Percentiles rank a stretch among this genome's conserved stretches.
Evolutionary conservation across 2,329 filamentous ascomycete genomes (phyloP).

Genomic region (Colletotrichum sp.): DNA sequence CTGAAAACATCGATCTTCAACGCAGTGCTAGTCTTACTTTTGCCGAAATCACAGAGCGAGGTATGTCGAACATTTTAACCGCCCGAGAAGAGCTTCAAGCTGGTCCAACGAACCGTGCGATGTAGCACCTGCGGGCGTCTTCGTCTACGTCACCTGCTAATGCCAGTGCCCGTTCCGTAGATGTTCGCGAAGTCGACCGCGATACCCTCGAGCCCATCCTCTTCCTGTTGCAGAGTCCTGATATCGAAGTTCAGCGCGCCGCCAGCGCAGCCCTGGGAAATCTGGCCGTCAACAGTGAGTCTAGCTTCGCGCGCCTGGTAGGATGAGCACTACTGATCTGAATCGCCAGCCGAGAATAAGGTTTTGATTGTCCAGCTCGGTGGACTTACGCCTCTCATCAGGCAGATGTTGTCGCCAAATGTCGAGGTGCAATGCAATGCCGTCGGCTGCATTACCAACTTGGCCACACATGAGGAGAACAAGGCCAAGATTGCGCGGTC

Average conservation of each 20-base stretch:
- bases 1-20: conserved; percentile 97
- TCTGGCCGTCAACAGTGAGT: conserved; percentile 92
- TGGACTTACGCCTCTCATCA: conserved; percentile 88
- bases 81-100: background rate
- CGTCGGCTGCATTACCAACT: conserved; percentile 97
- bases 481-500: conserved; percentile 98
- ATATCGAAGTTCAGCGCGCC: conserved; percentile 96
- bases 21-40: conserved; percentile 97
- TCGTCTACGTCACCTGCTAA: background rate
- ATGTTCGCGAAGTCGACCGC: conserved; percentile 94
- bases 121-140: background rate
- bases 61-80: conserved; percentile 54
- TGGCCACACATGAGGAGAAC: conserved; percentile 98
- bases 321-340: background rate
- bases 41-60: conserved; percentile 97
- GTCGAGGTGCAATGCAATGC: conserved; percentile 99
- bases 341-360: conserved; percentile 87
- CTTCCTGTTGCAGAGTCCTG: conserved; percentile 90
- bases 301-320: background rate
- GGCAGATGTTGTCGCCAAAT: conserved; percentile 97
- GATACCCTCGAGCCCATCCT: conserved; percentile 96
- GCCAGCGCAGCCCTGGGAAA: conserved; percentile 96
- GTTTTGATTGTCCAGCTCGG: conserved; percentile 93
- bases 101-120: background rate
- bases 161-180: conserved; percentile 52